A percentile compares a stretch with the other conserved stretches of the same genome.
phyloP scores from a whole-genome alignment of 345 rosid species.

The Hibiscus trionum region DNA sequence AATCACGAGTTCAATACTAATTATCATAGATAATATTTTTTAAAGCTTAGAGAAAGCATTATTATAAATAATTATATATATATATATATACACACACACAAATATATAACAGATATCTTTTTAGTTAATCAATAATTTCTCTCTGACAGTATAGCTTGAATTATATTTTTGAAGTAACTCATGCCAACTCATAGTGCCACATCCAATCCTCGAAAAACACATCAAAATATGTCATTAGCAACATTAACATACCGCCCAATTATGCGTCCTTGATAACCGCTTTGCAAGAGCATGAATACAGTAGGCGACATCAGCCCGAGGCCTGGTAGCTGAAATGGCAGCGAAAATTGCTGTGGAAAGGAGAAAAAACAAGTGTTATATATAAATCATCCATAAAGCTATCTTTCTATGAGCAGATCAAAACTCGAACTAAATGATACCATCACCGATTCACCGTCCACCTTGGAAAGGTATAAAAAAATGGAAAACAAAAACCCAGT shows the following conservation, averaged over 20 bases:
- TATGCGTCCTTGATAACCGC: conserved; percentile 79
- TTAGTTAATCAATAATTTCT: background rate
- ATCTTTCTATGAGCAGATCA: background rate
- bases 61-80: no score
- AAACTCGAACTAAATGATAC: conserved; percentile 3
- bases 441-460: background rate
- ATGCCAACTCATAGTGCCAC: background rate
- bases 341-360: conserved; percentile 71
- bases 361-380: background rate
- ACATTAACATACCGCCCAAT: conserved; percentile 78
- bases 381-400: background rate
- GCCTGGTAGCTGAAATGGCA: conserved; percentile 91
- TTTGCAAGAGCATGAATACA: conserved; percentile 91
- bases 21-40: background rate
- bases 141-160: background rate
- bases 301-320: conserved; percentile 98
- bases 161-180: background rate
- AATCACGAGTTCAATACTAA: background rate
- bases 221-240: background rate
- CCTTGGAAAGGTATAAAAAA: no score
- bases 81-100: background rate
- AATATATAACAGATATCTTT: background rate
- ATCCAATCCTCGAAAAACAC: background rate
- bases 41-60: background rate
- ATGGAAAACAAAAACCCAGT: conserved; percentile 7